Percentiles rank a stretch among this genome's conserved stretches.
Evolutionary conservation across 1,284 basidiomycete genomes (phyloP).

Genomic region (Exobasidium rhododendri): DNA sequence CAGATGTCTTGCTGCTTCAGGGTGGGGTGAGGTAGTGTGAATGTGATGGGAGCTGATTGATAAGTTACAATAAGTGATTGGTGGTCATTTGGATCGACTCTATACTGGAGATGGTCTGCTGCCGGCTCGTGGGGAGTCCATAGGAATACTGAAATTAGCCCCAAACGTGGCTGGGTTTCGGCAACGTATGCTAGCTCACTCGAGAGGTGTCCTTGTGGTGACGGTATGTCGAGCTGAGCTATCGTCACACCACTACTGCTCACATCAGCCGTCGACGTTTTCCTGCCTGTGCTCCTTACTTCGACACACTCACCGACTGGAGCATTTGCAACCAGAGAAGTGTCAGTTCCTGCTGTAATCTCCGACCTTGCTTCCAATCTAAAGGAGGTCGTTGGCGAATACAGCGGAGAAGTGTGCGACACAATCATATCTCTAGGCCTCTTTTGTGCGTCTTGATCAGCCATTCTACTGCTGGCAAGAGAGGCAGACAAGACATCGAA

Average conservation of each 20-base stretch:
- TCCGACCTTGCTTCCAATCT: background rate
- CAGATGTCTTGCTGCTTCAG: too few relatives aligned
- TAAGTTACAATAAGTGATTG: conserved; percentile 15
- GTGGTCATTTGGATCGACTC: too few relatives aligned
- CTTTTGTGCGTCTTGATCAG: conserved; percentile 10
- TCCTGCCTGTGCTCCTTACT: background rate
- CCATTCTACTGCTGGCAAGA: conserved; percentile 6
- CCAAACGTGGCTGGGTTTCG: conserved; percentile 28
- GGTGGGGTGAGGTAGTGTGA: conserved; percentile 1
- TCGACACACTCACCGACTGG: background rate
- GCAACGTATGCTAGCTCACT: conserved; percentile 27
- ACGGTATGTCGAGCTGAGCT: too few relatives aligned
- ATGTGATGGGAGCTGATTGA: conserved; percentile 1
- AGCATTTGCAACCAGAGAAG: background rate
- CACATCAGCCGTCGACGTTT: background rate
- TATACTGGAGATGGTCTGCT: too few relatives aligned
- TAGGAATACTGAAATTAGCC: conserved; percentile 23
- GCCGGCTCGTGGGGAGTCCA: too few relatives aligned
- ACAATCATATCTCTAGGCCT: background rate
- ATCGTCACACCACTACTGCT: conserved; percentile 8
- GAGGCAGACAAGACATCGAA: conserved; percentile 9
- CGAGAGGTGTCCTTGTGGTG: too few relatives aligned
- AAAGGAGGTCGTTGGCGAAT: background rate
- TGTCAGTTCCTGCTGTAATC: background rate
- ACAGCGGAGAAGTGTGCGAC: background rate